phyloP scores from a whole-genome alignment of 2,329 filamentous ascomycete genomes.

The Phyllosticta citrichinensis region DNA sequence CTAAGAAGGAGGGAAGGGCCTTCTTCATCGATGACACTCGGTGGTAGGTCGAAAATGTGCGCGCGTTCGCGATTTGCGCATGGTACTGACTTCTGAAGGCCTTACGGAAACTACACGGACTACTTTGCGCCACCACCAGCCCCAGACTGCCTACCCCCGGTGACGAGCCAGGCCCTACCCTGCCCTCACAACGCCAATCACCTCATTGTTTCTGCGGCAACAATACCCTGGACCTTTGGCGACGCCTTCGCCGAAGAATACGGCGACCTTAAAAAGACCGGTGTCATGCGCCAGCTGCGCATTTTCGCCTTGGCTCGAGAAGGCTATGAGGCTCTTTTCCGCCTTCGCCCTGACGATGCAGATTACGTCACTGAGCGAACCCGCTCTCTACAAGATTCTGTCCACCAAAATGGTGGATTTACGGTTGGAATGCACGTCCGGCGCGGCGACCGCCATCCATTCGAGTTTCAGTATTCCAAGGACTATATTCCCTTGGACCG shows the following conservation, averaged over 20 bases:
- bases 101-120: conserved; percentile 63
- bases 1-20: conserved; percentile 59
- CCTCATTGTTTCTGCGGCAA: conserved; percentile 62
- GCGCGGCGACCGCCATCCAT: conserved; percentile 67
- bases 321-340: conserved; percentile 67
- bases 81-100: conserved; percentile 31
- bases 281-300: conserved; percentile 44
- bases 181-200: conserved; percentile 70
- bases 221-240: conserved; percentile 54
- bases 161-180: conserved; percentile 65
- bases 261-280: conserved; percentile 36
- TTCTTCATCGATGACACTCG: conserved; percentile 81
- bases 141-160: conserved; percentile 59
- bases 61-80: neutral
- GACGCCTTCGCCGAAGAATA: conserved; percentile 45
- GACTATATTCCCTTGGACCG: conserved; percentile 67
- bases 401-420: conserved; percentile 39
- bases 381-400: conserved; percentile 42
- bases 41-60: conserved; percentile 40
- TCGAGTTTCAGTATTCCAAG: conserved; percentile 64
- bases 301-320: conserved; percentile 58
- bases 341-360: conserved; percentile 55
- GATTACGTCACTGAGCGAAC: conserved; percentile 54
- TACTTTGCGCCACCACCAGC: conserved; percentile 61
- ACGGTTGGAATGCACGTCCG: conserved; percentile 69